Evolutionary conservation across 306 rosid species (phyloP).

Genomic region (Vicia villosa): DNA sequence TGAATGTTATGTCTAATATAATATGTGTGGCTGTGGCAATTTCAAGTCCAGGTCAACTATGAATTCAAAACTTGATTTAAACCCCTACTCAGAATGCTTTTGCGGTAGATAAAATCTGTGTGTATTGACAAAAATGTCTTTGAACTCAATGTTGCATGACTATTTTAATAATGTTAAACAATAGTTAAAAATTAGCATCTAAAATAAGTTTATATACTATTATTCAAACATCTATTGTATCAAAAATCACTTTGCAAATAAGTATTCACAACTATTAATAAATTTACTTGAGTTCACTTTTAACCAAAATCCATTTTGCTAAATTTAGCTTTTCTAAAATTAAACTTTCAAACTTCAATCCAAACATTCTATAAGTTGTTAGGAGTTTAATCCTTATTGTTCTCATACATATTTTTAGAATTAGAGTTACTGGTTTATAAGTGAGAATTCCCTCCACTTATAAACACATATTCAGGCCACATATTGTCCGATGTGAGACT

Average conservation of each 20-base stretch:
- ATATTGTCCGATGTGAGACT: too few species aligned
- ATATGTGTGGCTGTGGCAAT: neutral
- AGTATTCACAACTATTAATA: neutral
- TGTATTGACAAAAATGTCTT: neutral
- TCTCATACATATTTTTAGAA: neutral
- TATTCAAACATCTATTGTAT: neutral
- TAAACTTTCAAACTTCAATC: neutral
- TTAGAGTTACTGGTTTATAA: too few species aligned
- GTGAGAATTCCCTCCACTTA: too few species aligned
- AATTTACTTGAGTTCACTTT: neutral
- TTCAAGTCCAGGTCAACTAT: neutral
- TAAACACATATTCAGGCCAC: too few species aligned
- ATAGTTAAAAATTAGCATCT: neutral
- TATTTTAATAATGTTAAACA: neutral
- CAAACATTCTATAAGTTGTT: neutral
- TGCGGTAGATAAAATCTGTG: neutral
- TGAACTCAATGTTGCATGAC: neutral
- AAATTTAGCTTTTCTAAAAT: neutral
- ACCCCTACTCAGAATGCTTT: neutral
- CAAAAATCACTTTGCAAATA: neutral
- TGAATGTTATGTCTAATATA: neutral
- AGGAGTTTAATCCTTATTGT: constrained; percentile 1
- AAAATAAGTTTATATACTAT: neutral
- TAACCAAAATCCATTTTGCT: constrained; percentile 7
- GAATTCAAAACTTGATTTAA: neutral